phyloP scores from a whole-genome alignment of 768 basidiomycete species.

The Boletus reticulatus region DNA sequence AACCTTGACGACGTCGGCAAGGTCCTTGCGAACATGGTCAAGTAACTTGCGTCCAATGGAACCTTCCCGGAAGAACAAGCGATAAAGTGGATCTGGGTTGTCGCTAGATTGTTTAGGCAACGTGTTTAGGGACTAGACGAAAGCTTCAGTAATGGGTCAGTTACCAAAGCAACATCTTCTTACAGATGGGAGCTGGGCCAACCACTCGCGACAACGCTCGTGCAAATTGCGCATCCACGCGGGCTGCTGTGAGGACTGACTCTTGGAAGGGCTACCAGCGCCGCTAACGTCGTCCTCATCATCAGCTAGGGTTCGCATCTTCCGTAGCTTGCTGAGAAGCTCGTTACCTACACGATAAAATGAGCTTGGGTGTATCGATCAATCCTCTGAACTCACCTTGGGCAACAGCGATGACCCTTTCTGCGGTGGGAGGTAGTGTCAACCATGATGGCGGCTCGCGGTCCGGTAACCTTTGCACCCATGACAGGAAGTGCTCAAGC shows the following conservation, averaged over 20 bases:
- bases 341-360: conserved; percentile 57
- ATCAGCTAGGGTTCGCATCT: conserved; percentile 87
- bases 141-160: conserved; percentile 9
- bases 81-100: conserved; percentile 80
- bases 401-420: conserved; percentile 85
- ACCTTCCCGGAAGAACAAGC: conserved; percentile 89
- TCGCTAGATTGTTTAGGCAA: conserved; percentile 65
- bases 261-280: conserved; percentile 54
- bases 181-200: conserved; percentile 72
- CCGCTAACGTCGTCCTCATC: conserved; percentile 71
- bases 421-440: conserved; percentile 88
- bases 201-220: conserved; percentile 84
- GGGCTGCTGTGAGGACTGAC: conserved; percentile 72
- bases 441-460: conserved; percentile 95
- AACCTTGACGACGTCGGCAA: conserved; percentile 77
- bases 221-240: conserved; percentile 92
- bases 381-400: conserved; percentile 58
- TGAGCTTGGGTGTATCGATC: conserved; percentile 1
- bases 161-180: conserved; percentile 20
- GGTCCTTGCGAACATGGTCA: conserved; percentile 75
- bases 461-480: conserved; percentile 89
- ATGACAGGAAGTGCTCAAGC: conserved; percentile 84
- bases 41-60: conserved; percentile 76
- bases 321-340: conserved; percentile 81
- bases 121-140: conserved; percentile 56